Percentiles rank a stretch among this genome's conserved stretches.
Conservation (phyloP, 2,329 filamentous ascomycete genomes). For the Keithomyces neogunnii region DNA sequence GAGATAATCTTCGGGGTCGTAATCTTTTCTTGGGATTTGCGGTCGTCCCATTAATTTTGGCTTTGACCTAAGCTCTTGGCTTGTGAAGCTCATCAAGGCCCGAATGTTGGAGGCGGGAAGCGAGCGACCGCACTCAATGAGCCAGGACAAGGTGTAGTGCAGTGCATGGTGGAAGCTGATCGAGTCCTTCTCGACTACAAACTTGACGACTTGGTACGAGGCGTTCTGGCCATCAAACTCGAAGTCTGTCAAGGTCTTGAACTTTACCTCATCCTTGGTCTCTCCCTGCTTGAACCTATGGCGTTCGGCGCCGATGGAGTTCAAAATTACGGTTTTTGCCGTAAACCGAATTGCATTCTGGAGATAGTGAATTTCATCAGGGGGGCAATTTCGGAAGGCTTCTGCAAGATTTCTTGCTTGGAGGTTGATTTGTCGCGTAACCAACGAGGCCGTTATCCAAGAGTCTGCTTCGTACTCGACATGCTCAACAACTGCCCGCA, state of each 20-base stretch:
- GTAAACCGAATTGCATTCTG: constrained; percentile 63
- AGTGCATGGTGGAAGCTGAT: constrained; percentile 97
- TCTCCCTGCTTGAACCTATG: constrained; percentile 78
- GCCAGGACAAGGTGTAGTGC: constrained; percentile 93
- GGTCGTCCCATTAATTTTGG: constrained; percentile 54
- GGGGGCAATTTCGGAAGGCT: constrained; percentile 64
- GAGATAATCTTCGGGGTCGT: constrained; percentile 66
- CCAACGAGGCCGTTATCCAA: constrained; percentile 92
- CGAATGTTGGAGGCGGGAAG: constrained; percentile 61
- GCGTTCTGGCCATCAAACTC: constrained; percentile 61
- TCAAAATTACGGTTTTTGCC: constrained; percentile 76
- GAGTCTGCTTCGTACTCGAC: constrained; percentile 97
- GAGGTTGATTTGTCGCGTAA: constrained; percentile 90
- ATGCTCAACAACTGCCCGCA: constrained; percentile 84
- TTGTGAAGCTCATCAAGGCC: constrained; percentile 62
- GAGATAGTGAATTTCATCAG: constrained; percentile 59
- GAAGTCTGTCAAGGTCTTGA: constrained; percentile 69
- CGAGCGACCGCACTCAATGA: constrained; percentile 79
- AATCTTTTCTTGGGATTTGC: constrained; percentile 46
- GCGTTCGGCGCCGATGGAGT: constrained; percentile 83
- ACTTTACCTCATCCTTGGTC: constrained; percentile 76
- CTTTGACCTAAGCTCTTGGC: constrained; percentile 58
- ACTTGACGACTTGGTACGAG: constrained; percentile 68
- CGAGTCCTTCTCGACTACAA: constrained; percentile 77
- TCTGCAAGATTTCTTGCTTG: constrained; percentile 83